These are phyloP conservation scores for Chamaenerion angustifolium DNA, from an alignment of 345 rosid genomes.

Conservation along the genomic window DNA sequence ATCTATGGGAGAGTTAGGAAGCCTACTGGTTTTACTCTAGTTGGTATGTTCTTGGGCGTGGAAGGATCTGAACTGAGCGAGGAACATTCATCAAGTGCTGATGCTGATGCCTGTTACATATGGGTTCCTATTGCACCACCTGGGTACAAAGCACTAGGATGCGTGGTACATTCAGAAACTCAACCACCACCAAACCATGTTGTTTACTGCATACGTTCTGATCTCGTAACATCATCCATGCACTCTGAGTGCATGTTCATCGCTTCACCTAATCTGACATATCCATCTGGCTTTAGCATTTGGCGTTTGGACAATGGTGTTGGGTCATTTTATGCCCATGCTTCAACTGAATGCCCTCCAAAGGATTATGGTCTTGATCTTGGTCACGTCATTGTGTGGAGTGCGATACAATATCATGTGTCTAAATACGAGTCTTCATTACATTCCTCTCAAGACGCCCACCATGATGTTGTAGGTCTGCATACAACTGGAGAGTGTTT, in stretches of 20 bases:
- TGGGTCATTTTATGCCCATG: conserved; percentile 79
- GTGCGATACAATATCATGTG: conserved; percentile 29
- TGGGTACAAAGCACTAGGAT: conserved; percentile 80
- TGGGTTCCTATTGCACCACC: conserved; percentile 95
- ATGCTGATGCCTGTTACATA: conserved; percentile 58
- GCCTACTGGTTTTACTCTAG: conserved; percentile 60
- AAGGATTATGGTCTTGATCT: conserved; percentile 42
- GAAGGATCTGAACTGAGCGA: conserved; percentile 33
- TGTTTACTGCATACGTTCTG: conserved; percentile 85
- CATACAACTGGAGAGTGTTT: conserved; percentile 28
- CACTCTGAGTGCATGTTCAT: conserved; percentile 74
- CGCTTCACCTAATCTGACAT: conserved; percentile 26
- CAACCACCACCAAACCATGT: conserved; percentile 70
- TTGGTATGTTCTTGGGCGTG: conserved; percentile 51
- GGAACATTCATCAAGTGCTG: conserved; percentile 13
- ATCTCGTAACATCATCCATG: conserved; percentile 76
- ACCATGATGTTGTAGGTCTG: conserved; percentile 20
- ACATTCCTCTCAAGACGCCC: conserved; percentile 15
- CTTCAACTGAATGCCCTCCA: conserved; percentile 50
- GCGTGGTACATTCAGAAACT: conserved; percentile 70
- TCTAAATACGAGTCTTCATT: conserved; percentile 21
- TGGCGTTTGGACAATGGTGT: conserved; percentile 92
- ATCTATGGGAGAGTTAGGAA: conserved; percentile 90
- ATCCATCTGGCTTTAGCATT: conserved; percentile 71
- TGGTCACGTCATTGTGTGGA: conserved; percentile 70